Evolutionary conservation across 495 filamentous ascomycete genomes (phyloP).

Genomic region (Cryomyces minteri): DNA sequence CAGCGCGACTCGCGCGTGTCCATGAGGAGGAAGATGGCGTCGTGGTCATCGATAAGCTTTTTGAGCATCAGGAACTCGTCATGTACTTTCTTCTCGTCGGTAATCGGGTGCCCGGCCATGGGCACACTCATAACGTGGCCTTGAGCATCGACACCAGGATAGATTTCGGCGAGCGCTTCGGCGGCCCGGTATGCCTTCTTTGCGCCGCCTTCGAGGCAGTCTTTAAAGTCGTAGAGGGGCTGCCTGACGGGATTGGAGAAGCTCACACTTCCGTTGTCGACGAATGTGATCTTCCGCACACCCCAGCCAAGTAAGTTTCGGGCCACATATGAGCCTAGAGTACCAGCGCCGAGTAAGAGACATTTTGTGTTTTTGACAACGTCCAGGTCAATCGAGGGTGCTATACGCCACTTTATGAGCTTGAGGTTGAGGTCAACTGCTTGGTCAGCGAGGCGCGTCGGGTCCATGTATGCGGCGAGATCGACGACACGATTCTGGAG

Average conservation of each 20-base stretch:
- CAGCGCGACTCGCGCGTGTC: slow-evolving; percentile 88
- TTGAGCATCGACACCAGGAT: slow-evolving; percentile 67
- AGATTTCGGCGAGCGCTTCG: slow-evolving; percentile 66
- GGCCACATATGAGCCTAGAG: slow-evolving; percentile 82
- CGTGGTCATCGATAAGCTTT: slow-evolving; percentile 65
- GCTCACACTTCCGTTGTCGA: slow-evolving; percentile 85
- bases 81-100: slow-evolving; percentile 40
- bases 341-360: slow-evolving; percentile 85
- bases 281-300: slow-evolving; percentile 87
- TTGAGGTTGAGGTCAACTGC: slow-evolving; percentile 96
- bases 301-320: slow-evolving; percentile 90
- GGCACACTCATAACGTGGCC: slow-evolving; percentile 74
- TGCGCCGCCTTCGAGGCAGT: slow-evolving; percentile 71
- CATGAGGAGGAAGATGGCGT: slow-evolving; percentile 90
- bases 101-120: slow-evolving; percentile 83
- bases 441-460: slow-evolving; percentile 68
- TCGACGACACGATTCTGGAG: slow-evolving; percentile 57
- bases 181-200: slow-evolving; percentile 73
- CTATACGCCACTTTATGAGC: slow-evolving; percentile 96
- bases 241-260: slow-evolving; percentile 98
- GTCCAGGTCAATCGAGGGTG: slow-evolving; percentile 72
- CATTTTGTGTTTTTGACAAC: slow-evolving; percentile 82
- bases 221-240: slow-evolving; percentile 74
- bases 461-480: slow-evolving; percentile 83
- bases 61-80: slow-evolving; percentile 58